A percentile compares a stretch with the other conserved stretches of the same genome.
Conservation (phyloP, 495 filamentous ascomycete genomes). For the Parathielavia hyrcaniae region DNA sequence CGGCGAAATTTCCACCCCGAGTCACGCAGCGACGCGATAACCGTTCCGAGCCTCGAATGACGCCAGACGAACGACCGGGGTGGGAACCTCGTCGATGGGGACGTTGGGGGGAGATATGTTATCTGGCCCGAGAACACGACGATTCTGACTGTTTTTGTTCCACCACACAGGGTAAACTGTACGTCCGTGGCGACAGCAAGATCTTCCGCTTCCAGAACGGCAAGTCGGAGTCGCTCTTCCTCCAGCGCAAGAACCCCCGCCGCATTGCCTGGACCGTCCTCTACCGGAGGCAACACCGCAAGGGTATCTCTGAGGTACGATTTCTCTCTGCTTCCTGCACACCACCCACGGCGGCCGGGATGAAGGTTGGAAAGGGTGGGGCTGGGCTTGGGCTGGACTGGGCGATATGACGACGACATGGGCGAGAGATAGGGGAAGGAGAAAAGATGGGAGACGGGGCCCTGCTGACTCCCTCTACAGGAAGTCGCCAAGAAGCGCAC, state of each 20-base stretch:
- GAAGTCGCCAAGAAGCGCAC: conserved; percentile 99
- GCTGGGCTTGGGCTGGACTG: neutral
- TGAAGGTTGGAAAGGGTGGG: neutral
- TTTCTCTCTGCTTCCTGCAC: neutral
- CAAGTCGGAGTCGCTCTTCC: conserved; percentile 99
- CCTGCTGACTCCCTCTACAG: conserved; percentile 54
- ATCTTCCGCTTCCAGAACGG: conserved; percentile 99
- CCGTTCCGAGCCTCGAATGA: conserved; percentile 6
- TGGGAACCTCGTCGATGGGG: conserved; percentile 4
- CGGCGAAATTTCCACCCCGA: conserved; percentile 15
- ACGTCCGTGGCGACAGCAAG: conserved; percentile 98
- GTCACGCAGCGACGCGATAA: conserved; percentile 5
- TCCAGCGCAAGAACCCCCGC: conserved; percentile 99
- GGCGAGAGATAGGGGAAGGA: neutral
- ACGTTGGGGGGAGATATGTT: conserved; percentile 3
- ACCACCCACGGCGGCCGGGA: neutral
- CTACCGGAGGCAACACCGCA: conserved; percentile 96
- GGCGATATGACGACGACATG: conserved; percentile 3
- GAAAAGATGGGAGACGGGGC: conserved; percentile 5
- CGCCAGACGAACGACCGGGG: conserved; percentile 13
- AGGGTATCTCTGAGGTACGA: conserved; percentile 99
- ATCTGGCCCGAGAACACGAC: neutral
- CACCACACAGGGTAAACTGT: conserved; percentile 86
- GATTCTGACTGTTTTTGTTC: conserved; percentile 30
- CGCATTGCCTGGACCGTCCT: conserved; percentile 98